Conservation (phyloP, 768 basidiomycete genomes). For the Tremella fuciformis region DNA sequence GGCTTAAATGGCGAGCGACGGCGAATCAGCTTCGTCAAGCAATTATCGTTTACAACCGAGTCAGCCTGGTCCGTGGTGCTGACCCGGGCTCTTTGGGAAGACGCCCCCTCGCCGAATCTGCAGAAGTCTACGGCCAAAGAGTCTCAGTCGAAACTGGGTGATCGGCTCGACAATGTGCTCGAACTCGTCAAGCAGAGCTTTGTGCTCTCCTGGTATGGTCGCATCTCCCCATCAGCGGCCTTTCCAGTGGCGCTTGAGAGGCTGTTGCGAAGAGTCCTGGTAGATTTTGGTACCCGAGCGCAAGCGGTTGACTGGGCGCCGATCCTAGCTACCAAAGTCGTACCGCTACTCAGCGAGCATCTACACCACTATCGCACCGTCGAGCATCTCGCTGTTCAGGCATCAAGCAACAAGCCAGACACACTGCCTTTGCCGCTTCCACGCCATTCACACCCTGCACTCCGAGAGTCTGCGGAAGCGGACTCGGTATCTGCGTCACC, state of each 20-base stretch:
- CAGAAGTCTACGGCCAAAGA: not conserved
- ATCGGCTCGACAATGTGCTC: constrained; percentile 74
- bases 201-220: constrained; percentile 81
- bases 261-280: constrained; percentile 66
- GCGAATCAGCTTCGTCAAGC: constrained; percentile 7
- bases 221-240: constrained; percentile 77
- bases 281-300: constrained; percentile 61
- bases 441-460: constrained; percentile 25
- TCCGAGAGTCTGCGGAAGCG: constrained; percentile 19
- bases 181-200: constrained; percentile 82
- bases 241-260: constrained; percentile 82
- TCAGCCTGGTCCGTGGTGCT: constrained; percentile 92
- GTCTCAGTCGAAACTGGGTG: constrained; percentile 12
- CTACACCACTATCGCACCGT: constrained; percentile 87
- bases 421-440: constrained; percentile 40
- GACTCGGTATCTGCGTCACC: constrained; percentile 61
- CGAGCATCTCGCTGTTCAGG: constrained; percentile 55
- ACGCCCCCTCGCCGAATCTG: constrained; percentile 59
- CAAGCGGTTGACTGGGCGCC: constrained; percentile 67
- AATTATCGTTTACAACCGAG: constrained; percentile 81
- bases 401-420: constrained; percentile 15
- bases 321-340: constrained; percentile 73
- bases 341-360: constrained; percentile 86
- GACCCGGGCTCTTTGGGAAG: constrained; percentile 86
- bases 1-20: not conserved